Percentiles rank a stretch among this genome's conserved stretches.
Conservation (phyloP, 768 basidiomycete genomes). For the Wakefieldia striispora region DNA sequence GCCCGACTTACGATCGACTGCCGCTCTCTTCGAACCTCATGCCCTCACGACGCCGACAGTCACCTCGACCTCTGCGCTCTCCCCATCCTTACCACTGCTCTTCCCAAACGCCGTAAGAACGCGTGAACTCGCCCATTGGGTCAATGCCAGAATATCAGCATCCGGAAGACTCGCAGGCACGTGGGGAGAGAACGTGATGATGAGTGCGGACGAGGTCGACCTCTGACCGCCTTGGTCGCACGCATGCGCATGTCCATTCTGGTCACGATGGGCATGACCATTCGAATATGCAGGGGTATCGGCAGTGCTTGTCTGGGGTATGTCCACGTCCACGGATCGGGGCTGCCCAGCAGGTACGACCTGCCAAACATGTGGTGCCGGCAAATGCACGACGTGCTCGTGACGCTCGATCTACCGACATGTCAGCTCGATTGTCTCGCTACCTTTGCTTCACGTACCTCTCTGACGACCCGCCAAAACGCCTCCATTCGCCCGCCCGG, state of each 20-base stretch:
- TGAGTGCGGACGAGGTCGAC: conserved; percentile 41
- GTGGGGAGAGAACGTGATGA: conserved; percentile 81
- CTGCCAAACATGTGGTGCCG: conserved; percentile 89
- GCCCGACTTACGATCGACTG: conserved; percentile 10
- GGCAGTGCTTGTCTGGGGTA: background rate
- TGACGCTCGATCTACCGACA: conserved; percentile 70
- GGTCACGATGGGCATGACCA: conserved; percentile 13
- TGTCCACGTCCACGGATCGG: conserved; percentile 3
- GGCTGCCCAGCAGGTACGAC: conserved; percentile 49
- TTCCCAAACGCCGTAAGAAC: conserved; percentile 51
- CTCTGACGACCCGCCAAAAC: conserved; percentile 77
- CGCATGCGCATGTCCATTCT: background rate
- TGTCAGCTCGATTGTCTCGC: background rate
- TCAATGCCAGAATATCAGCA: conserved; percentile 67
- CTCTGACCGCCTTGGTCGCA: no score
- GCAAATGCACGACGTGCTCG: conserved; percentile 77
- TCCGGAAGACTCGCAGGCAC: conserved; percentile 66
- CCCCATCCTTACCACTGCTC: conserved; percentile 29
- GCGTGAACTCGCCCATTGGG: conserved; percentile 73
- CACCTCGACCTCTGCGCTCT: conserved; percentile 53
- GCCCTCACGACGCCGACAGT: conserved; percentile 73
- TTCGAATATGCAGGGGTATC: conserved; percentile 4
- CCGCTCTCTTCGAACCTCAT: conserved; percentile 23
- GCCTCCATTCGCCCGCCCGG: conserved; percentile 71
- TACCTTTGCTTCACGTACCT: conserved; percentile 47